These are phyloP conservation scores for Aspergillus amoenus DNA, from an alignment of 2,329 filamentous ascomycete genomes.

Conservation along the genomic window DNA sequence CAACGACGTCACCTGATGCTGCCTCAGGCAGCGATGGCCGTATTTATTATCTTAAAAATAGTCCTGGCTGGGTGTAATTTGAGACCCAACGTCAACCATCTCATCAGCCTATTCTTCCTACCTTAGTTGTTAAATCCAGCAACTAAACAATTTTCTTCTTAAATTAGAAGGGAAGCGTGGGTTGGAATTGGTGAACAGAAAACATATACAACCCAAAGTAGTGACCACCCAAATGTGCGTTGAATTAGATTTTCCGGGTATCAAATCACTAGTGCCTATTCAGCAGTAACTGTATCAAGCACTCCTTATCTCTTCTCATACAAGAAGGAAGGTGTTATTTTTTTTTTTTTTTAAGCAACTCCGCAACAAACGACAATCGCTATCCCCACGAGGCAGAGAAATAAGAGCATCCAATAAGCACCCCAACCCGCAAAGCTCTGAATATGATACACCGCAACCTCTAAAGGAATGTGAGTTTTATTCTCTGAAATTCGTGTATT, in stretches of 20 bases:
- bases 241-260: background rate
- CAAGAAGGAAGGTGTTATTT: too few species aligned
- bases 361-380: too few species aligned
- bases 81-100: background rate
- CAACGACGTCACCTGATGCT: constrained; percentile 4
- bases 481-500: background rate
- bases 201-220: background rate
- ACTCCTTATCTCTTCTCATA: too few species aligned
- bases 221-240: background rate
- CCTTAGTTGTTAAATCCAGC: background rate
- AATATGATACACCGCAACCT: background rate
- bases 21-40: background rate
- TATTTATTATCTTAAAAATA: too few species aligned
- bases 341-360: too few species aligned
- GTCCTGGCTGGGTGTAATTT: too few species aligned
- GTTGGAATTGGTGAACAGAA: too few species aligned
- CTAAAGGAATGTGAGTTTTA: background rate
- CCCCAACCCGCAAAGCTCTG: background rate
- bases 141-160: background rate
- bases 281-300: too few species aligned
- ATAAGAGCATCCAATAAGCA: too few species aligned
- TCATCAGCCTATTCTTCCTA: background rate
- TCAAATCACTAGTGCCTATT: background rate
- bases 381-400: too few species aligned
- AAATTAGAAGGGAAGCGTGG: background rate